Evolutionary conservation across 208 protist species (phyloP), one percentile per base, ranked within the genome.

Genomic region (Trichomonas vaginalis): DNA sequence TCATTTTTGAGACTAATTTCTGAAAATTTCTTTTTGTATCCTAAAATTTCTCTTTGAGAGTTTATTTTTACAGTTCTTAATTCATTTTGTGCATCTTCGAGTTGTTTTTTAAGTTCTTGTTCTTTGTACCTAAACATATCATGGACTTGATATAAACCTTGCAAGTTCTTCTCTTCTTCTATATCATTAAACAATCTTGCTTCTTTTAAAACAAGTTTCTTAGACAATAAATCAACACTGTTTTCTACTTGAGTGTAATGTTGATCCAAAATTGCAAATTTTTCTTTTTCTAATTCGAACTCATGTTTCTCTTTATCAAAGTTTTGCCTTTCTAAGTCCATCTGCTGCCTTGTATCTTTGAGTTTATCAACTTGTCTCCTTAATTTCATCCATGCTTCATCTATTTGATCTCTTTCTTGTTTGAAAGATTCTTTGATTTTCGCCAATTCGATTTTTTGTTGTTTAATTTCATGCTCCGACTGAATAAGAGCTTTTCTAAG

Each of bases 401-500:
- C 56, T 8, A 70, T 70, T 70, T 70, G 56, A 70, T 70, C 56
- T 70, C 56, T 70, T 70, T 70, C 56, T 70, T 70, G 56, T 27
- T 70, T 70, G 21, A 70, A 70, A 32, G 56, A 70, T 70, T 70
- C 56, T n/a, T 70, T 12, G 6, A 70, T 70, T 70, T 70, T 70
- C 4, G 56, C 56, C 21, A 70, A 27, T 70, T 70, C 56, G 17
- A 27, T 70, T 70, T 70, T 70, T 27, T 27, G 70, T 80, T 70
- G 95, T 23, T 42, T 46, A 97, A 98, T 99, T 82, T 97, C 95
- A 97, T 99, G 98, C 1, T 51, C 27, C 12, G 40, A 17, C 10
- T 51, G 27, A 51, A 92, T 35, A 21, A 99, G 97, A n/a, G 98
- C 98, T n/a, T 97, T 96, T 56, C 95, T 95, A 45, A 99, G 97